Evolutionary conservation across 805 yeast species (phyloP), one percentile per base, ranked within the genome.

Genomic region (Candida loeiensis): DNA sequence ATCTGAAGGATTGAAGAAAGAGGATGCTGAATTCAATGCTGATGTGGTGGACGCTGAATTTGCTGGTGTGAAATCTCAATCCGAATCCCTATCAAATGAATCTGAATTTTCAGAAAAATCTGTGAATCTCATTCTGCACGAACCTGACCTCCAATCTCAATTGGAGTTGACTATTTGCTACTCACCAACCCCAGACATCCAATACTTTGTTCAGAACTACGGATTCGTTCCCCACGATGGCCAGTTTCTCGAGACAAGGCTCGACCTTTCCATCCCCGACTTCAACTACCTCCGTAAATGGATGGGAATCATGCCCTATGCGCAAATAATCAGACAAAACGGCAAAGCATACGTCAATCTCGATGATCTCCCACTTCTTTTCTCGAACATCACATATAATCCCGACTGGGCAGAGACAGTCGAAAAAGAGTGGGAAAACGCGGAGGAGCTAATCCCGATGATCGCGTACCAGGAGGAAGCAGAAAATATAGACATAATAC

Each of bases 211-310:
- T 2, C 27, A 45, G 12, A 54, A 57, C 6, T 63, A 63, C 41
- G 69, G 69, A 16, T 64, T 64, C 37, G 47, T 59, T 6, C 69
- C 70, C 1, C 13, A 31, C 9, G 17, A 17, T 15, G 39, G 25
- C 19, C 54, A 52, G 33, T 29, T 51, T 3, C 38, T 51, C 22
- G 56, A 53, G 18, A 19, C 42, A 8, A 27, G 11, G 20, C 30
- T 41, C 26, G 28, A 37, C 5, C 17, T 35, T 5, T 34, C 40
- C 4, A 29, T 48, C 6, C 26, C 33, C 9, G 44, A 45, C 22
- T 44, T 45, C 9, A 36, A 43, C 4, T 48, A 41, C 12, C 44
- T 51, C 8, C 42, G 54, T 25, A 58, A 58, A 45, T 63, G 69
- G 69, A 36, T 60, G 22, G 48, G 55, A 6, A 49, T 62, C 3